A percentile compares a stretch with the other conserved stretches of the same genome.
Conservation (phyloP, 1,139 yeast genomes). For the Protomyces macrosporus region DNA sequence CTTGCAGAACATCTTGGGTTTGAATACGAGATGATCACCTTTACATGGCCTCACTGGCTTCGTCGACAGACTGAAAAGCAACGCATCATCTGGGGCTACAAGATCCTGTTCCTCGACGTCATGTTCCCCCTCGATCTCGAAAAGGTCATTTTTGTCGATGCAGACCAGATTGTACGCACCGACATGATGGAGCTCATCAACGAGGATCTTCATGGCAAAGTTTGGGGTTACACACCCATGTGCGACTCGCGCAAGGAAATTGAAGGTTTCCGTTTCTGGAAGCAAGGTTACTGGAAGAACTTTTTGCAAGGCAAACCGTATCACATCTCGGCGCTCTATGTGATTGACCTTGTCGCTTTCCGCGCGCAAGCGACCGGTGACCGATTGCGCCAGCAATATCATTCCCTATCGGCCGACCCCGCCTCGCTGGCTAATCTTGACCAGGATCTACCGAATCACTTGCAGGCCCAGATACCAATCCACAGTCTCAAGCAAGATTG, state of each 20-base stretch:
- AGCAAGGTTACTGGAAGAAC: conserved; percentile 80
- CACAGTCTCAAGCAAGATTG: conserved; percentile 73
- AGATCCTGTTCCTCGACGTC: conserved; percentile 78
- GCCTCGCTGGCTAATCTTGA: conserved; percentile 74
- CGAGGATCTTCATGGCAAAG: conserved; percentile 65
- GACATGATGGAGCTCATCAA: conserved; percentile 65
- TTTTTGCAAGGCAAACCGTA: conserved; percentile 55
- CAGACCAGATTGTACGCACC: conserved; percentile 71
- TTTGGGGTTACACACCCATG: conserved; percentile 85
- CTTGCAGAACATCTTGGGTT: conserved; percentile 56
- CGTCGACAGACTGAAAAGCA: conserved; percentile 70
- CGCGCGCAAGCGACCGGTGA: conserved; percentile 71
- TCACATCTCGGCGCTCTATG: conserved; percentile 77
- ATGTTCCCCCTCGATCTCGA: conserved; percentile 73
- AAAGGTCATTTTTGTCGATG: conserved; percentile 77
- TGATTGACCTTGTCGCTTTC: conserved; percentile 66
- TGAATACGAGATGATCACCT: conserved; percentile 66
- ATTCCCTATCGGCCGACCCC: conserved; percentile 71
- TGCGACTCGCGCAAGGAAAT: conserved; percentile 73
- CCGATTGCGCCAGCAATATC: conserved; percentile 76
- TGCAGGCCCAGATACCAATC: conserved; percentile 64
- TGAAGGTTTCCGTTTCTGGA: conserved; percentile 90
- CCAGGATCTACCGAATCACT: conserved; percentile 84
- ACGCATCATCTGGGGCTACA: conserved; percentile 81
- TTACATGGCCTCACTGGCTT: conserved; percentile 91